Evolutionary conservation across 129 eudicot species (phyloP).

Genomic region (Deinandra increscens): DNA sequence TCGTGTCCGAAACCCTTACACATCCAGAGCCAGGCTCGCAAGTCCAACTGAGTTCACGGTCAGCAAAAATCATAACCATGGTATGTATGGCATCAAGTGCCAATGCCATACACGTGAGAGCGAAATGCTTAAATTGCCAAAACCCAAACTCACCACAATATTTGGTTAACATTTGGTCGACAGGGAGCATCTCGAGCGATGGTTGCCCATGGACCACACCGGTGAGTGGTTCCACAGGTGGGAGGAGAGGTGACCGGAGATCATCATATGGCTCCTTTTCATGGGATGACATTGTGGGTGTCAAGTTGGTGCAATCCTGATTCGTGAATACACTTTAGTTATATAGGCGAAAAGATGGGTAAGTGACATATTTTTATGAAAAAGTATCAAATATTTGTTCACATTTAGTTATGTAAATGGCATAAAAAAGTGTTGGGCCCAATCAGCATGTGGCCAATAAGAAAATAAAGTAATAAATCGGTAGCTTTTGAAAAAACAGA

Average conservation of each 20-base stretch:
- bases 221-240: background rate
- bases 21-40: conserved; percentile 34
- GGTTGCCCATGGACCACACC: conserved; percentile 7
- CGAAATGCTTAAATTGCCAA: conserved; percentile 76
- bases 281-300: conserved; percentile 15
- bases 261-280: conserved; percentile 4
- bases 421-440: background rate
- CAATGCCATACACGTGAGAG: conserved; percentile 70
- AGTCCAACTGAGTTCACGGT: conserved; percentile 75
- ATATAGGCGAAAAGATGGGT: background rate
- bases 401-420: background rate
- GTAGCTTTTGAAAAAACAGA: background rate
- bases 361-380: too few species aligned
- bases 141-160: conserved; percentile 88
- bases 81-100: conserved; percentile 74
- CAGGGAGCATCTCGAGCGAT: conserved; percentile 37
- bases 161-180: conserved; percentile 63
- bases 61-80: conserved; percentile 88
- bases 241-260: conserved; percentile 49
- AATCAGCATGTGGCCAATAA: too few species aligned
- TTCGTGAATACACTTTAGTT: background rate
- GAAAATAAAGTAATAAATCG: too few species aligned
- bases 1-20: conserved; percentile 23
- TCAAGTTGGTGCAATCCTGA: background rate
- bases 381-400: background rate